Evolutionary conservation across 2,329 filamentous ascomycete species (phyloP), one percentile per base, ranked within the genome.

Genomic region (Chaetothyriales sp.): DNA sequence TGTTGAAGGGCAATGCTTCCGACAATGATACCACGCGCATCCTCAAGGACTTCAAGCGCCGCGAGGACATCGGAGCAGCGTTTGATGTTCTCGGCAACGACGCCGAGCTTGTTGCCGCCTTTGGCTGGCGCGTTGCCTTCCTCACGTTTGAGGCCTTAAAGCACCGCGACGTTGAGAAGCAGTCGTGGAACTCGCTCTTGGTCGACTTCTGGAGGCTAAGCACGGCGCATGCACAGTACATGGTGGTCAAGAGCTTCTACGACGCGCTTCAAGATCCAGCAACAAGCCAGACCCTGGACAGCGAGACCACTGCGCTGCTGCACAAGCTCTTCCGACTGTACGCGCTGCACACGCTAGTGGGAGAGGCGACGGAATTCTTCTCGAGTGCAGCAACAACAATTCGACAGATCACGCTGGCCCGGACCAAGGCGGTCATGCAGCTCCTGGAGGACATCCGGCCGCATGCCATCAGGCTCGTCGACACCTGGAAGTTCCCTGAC

Each of bases 241-340:
- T 87, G 59, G 77, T 88, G 0, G 83, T 88, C 57, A 87, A 85
- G 74, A 85, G 82, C 71, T 89, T 88, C 70, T 86, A 92, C 69
- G 73, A 80, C 3, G 73, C 78, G 1, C 77, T 90, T 18, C 73
- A 73, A 4, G 72, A 73, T 5, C 69, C 74, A 5, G 63, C 73
- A 6, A 74, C 77, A 9, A 67, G 67, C n/a, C 65, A 72, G 10
- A 70, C 76, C 15, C 69, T 86, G 28, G 78, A 82, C 62, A 61
- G 72, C 0, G 72, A 75, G 51, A 85, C 82, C 0, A 68, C 77
- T 13, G 66, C 67, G 0, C 63, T 86, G 8, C 69, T 88, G 60
- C 77, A 81, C 68, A 80, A 81, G 60, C 73, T 85, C 33, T 85
- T 83, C 77, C 76, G 79, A 13, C 77, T 85, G 6, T 79, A 78